Evolutionary conservation across 208 protist genomes (phyloP), one percentile per base, ranked within the genome.

Genomic region (Leishmania braziliensis): DNA sequence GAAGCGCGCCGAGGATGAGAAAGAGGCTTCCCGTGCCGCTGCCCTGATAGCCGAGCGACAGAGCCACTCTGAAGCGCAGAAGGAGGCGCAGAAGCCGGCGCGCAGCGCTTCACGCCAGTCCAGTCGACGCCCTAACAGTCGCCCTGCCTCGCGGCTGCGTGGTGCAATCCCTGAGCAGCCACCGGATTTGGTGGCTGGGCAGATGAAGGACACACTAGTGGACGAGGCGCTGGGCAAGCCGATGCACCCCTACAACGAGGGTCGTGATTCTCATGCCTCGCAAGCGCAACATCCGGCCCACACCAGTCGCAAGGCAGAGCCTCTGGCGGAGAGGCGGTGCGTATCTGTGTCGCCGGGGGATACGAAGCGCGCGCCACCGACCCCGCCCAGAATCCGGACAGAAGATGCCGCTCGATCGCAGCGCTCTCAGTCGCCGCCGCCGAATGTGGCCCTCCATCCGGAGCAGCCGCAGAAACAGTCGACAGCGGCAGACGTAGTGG

Each of bases 81-180:
- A 23, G 60, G 65, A 53, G 54, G 82, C 65, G 58, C 63, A 71
- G 2, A 79, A 65, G 60, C 12, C 80, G 43, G n/a, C 79, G 33
- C 83, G 89, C 72, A 82, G 75, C n/a, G 73, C 29, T 0, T 93
- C 90, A 0, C 87, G 88, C 16, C 87, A 84, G 8, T 85, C 81
- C 78, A 89, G 86, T 48, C 90, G 89, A 50, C 85, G 86, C 50
- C 92, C 86, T 20, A 29, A n/a, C 20, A 90, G 86, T 74, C 86
- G 89, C 36, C 83, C 83, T 20, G 51, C 23, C 46, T 91, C 92
- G 46, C 65, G 46, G 18, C 80, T 93, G 58, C 86, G 90, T 33
- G 89, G 87, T 46, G 87, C 75, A 1, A 93, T 95, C 58, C 90
- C 92, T 8, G 88, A 92, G 78, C 92, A 95, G 84, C 92, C 92